phyloP scores from a whole-genome alignment of 768 basidiomycete genomes.

The Rhodotorula graminis region DNA sequence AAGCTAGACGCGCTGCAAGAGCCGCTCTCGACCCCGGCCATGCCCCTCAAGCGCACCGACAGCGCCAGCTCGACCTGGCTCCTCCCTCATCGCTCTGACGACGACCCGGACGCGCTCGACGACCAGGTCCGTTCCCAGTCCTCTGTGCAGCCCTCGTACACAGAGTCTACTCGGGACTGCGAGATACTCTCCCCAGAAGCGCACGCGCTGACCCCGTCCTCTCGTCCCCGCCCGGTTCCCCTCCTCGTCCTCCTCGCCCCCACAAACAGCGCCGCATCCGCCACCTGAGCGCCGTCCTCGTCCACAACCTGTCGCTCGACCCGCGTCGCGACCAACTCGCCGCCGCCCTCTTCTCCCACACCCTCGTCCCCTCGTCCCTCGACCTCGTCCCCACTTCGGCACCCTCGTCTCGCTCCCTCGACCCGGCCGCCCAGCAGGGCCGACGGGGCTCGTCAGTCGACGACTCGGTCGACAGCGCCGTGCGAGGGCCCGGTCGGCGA shows the following conservation, averaged over 20 bases:
- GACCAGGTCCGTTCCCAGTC: constrained; percentile 14
- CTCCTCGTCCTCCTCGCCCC: background rate
- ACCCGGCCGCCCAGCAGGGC: background rate
- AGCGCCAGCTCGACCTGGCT: constrained; percentile 14
- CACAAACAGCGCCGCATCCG: constrained; percentile 28
- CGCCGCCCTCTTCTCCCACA: background rate
- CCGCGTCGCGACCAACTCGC: background rate
- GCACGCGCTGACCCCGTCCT: background rate
- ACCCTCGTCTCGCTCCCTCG: background rate
- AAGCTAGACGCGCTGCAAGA: too few relatives aligned
- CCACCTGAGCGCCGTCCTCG: constrained; percentile 20
- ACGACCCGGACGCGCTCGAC: background rate
- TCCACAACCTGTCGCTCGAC: constrained; percentile 29
- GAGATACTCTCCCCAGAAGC: too few relatives aligned
- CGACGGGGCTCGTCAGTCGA: too few relatives aligned
- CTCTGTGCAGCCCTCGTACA: too few relatives aligned
- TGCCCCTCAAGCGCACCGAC: constrained; percentile 12
- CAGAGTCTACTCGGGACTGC: too few relatives aligned
- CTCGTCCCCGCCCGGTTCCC: background rate
- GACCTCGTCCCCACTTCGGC: background rate
- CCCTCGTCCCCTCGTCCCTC: background rate
- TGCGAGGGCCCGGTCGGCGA: background rate
- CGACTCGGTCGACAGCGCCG: too few relatives aligned
- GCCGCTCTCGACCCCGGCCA: background rate
- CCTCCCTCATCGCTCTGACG: too few relatives aligned